A percentile compares a stretch with the other conserved stretches of the same genome.
Conservation (phyloP, 495 filamentous ascomycete species). For the Talaromyces liani region DNA sequence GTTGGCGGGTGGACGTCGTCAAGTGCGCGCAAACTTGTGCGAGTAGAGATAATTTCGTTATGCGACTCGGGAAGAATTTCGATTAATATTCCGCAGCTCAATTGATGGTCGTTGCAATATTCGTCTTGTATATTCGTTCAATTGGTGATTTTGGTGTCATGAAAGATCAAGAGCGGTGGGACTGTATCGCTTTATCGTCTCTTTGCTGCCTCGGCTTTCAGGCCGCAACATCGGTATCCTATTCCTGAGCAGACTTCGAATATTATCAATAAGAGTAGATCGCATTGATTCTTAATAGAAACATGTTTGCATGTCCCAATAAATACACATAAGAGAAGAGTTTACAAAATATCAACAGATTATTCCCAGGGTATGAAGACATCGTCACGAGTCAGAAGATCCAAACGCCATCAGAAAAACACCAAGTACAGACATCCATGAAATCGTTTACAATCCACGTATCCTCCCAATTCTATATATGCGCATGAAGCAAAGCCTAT, state of each 20-base stretch:
- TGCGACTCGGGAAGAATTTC: neutral
- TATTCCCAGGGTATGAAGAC: conserved; percentile 4
- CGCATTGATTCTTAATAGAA: too few relatives aligned
- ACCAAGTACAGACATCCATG: neutral
- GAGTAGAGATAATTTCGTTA: neutral
- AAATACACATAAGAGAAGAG: neutral
- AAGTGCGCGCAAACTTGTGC: neutral
- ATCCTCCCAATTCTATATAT: neutral
- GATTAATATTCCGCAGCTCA: neutral
- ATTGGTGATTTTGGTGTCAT: neutral
- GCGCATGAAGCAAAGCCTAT: neutral
- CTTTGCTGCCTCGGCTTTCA: neutral
- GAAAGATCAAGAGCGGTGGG: neutral
- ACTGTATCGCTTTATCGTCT: neutral
- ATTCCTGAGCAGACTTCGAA: too few relatives aligned
- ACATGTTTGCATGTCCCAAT: too few relatives aligned
- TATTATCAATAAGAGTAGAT: too few relatives aligned
- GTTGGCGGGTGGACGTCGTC: neutral
- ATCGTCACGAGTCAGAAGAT: neutral
- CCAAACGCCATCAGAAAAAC: neutral
- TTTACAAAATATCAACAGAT: neutral
- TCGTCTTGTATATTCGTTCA: neutral
- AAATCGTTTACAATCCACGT: neutral
- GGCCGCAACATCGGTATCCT: neutral
- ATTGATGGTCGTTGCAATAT: neutral